Evolutionary conservation across 257 asterid genomes (phyloP).

Genomic region (Solanum rostratum): DNA sequence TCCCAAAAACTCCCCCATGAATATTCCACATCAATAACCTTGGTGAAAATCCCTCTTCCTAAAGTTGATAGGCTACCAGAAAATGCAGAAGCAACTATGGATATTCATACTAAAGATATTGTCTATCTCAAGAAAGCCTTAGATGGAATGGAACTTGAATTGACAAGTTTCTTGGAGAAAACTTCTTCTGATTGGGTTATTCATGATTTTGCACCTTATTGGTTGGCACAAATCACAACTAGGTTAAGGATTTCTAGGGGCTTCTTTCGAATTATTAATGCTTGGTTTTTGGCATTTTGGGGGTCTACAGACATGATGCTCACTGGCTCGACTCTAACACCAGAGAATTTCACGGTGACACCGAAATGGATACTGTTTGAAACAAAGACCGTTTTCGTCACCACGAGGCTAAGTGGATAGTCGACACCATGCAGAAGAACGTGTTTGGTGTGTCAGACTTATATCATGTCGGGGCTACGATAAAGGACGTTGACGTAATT

Average conservation of each 20-base stretch:
- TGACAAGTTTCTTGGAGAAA: slow-evolving; percentile 7
- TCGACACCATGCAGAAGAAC: neutral
- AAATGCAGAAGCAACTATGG: slow-evolving; percentile 22
- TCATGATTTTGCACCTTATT: slow-evolving; percentile 15
- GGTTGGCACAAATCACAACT: slow-evolving; percentile 16
- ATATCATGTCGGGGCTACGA: neutral
- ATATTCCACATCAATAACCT: slow-evolving; percentile 11
- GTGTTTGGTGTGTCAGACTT: neutral
- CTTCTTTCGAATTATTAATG: slow-evolving; percentile 1
- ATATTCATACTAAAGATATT: slow-evolving; percentile 13
- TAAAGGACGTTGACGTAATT: slow-evolving; percentile 2
- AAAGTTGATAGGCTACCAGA: slow-evolving; percentile 3
- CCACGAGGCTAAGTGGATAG: slow-evolving; percentile 2
- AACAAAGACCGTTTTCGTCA: slow-evolving; percentile 8
- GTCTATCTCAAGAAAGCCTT: slow-evolving; percentile 18
- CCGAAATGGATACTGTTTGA: slow-evolving; percentile 24
- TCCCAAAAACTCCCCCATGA: slow-evolving; percentile 34
- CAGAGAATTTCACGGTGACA: slow-evolving; percentile 5
- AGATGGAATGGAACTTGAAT: slow-evolving; percentile 14
- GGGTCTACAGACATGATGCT: slow-evolving; percentile 6
- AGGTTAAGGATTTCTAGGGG: slow-evolving; percentile 4
- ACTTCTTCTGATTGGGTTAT: slow-evolving; percentile 23
- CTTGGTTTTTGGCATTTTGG: neutral
- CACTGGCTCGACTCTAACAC: neutral
- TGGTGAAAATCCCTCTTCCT: slow-evolving; percentile 33